A percentile compares a stretch with the other conserved stretches of the same genome.
phyloP scores from a whole-genome alignment of 176 grass and related monocot genomes.

The Paspalum vaginatum region DNA sequence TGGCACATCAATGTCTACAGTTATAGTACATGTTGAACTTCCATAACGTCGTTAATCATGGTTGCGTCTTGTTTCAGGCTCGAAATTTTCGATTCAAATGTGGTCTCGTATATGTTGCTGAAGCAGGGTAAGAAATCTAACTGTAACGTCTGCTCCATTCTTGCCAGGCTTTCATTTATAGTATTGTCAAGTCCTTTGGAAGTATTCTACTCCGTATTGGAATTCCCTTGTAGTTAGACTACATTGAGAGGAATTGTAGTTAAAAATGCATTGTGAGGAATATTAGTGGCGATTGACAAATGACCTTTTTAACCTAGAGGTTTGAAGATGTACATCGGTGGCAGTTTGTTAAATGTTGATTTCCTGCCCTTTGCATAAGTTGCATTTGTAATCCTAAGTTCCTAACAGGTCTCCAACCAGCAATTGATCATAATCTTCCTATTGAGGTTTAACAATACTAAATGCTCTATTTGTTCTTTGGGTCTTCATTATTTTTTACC shows the following conservation, averaged over 20 bases:
- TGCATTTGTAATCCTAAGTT: too few species aligned
- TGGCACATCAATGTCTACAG: background rate
- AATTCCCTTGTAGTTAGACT: background rate
- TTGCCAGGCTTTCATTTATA: background rate
- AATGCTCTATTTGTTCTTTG: conserved; percentile 8
- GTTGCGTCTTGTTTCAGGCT: conserved; percentile 62
- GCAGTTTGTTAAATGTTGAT: background rate
- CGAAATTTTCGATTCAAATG: conserved; percentile 99
- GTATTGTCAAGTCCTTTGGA: conserved; percentile 2
- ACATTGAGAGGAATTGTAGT: background rate
- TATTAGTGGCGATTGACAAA: background rate
- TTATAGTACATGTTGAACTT: background rate
- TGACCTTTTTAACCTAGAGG: background rate
- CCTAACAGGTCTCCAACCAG: background rate
- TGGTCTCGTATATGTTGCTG: conserved; percentile 98
- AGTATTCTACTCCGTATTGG: conserved; percentile 3
- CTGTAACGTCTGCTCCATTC: background rate
- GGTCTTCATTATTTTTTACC: background rate
- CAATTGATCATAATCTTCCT: conserved; percentile 1
- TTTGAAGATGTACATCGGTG: background rate
- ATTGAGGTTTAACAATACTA: conserved; percentile 8
- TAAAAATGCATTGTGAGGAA: background rate
- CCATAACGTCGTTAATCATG: conserved; percentile 12
- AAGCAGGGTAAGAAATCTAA: conserved; percentile 76
- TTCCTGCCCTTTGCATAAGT: background rate